phyloP scores from a whole-genome alignment of 2,329 filamentous ascomycete genomes.

The Macrophomina pseudophaseolina region DNA sequence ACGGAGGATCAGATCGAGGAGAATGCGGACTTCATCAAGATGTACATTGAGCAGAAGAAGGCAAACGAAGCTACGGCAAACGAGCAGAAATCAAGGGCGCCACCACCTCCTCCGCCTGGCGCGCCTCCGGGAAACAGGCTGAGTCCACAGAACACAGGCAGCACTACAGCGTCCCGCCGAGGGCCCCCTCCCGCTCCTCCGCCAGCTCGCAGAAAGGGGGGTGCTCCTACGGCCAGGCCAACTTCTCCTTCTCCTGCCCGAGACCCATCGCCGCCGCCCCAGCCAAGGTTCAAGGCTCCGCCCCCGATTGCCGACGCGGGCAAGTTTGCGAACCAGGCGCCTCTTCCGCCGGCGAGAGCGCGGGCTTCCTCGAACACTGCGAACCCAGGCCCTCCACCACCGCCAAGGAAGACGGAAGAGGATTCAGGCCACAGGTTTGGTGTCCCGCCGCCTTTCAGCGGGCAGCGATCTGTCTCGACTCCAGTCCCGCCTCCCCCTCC shows the following conservation, averaged over 20 bases:
- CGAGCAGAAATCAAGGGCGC: conserved; percentile 59
- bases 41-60: conserved; percentile 69
- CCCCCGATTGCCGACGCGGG: conserved; percentile 90
- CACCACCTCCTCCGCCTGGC: conserved; percentile 66
- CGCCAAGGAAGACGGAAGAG: conserved; percentile 71
- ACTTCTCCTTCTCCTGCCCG: conserved; percentile 63
- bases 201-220: conserved; percentile 52
- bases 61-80: conserved; percentile 53
- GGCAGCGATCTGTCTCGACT: conserved; percentile 60
- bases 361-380: conserved; percentile 56
- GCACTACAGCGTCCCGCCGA: conserved; percentile 59
- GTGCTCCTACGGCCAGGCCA: conserved; percentile 43
- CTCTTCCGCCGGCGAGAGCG: conserved; percentile 53
- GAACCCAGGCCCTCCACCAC: conserved; percentile 66
- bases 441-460: conserved; percentile 80
- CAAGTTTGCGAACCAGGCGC: conserved; percentile 65
- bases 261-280: conserved; percentile 64
- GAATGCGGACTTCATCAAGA: conserved; percentile 71
- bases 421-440: conserved; percentile 65
- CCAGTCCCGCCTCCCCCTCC: conserved; percentile 74
- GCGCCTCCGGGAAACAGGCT: conserved; percentile 50
- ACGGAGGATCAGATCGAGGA: conserved; percentile 71
- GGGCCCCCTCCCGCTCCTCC: conserved; percentile 67
- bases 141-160: conserved; percentile 67
- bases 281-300: conserved; percentile 79